Percentiles rank a stretch among this genome's conserved stretches.
Evolutionary conservation across 768 basidiomycete species (phyloP).

Genomic region (Lentinula lateritia): DNA sequence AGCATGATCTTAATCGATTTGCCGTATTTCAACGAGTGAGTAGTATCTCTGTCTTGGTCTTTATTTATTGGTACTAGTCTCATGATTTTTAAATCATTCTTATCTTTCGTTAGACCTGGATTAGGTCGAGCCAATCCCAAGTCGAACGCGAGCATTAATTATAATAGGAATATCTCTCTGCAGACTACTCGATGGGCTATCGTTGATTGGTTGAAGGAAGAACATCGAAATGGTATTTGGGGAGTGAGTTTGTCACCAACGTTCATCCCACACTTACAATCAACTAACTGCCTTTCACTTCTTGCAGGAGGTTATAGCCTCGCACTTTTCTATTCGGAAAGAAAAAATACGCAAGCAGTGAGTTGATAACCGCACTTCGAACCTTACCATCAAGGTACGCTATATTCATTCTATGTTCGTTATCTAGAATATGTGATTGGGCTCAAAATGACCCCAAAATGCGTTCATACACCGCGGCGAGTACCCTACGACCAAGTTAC

Average conservation of each 20-base stretch:
- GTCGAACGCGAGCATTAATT: constrained; percentile 29
- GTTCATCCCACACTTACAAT: not conserved
- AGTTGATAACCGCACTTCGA: constrained; percentile 11
- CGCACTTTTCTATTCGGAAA: constrained; percentile 39
- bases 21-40: constrained; percentile 55
- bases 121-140: constrained; percentile 34
- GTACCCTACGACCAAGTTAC: not conserved
- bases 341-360: constrained; percentile 38
- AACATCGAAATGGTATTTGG: constrained; percentile 39
- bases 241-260: constrained; percentile 25
- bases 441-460: constrained; percentile 21
- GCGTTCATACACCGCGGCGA: constrained; percentile 13
- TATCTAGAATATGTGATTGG: constrained; percentile 29
- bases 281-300: not conserved
- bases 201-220: constrained; percentile 44
- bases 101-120: constrained; percentile 34
- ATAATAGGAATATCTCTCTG: constrained; percentile 37
- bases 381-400: not conserved
- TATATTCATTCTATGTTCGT: not conserved
- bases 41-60: constrained; percentile 7
- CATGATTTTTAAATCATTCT: not conserved
- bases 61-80: not conserved
- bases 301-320: constrained; percentile 41
- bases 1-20: constrained; percentile 52
- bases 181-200: constrained; percentile 50